Evolutionary conservation across 148 eudicot species (phyloP).

Genomic region (Rhododendron griersonianum): DNA sequence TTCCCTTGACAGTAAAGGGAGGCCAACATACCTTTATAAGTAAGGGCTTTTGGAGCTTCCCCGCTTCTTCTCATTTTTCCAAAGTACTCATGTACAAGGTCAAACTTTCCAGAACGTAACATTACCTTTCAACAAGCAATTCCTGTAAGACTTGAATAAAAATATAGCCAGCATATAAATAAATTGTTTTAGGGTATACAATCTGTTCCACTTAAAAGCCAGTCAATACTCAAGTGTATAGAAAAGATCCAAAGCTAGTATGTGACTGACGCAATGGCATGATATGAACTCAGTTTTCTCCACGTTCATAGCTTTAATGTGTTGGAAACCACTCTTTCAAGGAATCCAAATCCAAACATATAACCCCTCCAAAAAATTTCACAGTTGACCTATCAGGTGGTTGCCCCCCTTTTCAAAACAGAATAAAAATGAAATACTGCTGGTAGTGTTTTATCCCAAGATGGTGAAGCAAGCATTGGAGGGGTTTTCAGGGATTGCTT

Average conservation of each 20-base stretch:
- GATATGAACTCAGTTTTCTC: not conserved
- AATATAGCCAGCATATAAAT: slow-evolving; percentile 1
- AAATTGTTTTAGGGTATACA: not conserved
- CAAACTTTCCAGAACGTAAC: slow-evolving; percentile 73
- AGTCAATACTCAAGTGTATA: not conserved
- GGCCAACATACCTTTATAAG: slow-evolving; percentile 60
- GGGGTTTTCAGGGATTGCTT: not conserved
- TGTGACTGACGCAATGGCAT: not conserved
- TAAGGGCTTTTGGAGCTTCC: slow-evolving; percentile 74
- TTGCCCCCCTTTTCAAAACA: not conserved
- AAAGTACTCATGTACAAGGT: slow-evolving; percentile 69
- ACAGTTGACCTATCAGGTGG: not conserved
- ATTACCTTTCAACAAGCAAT: slow-evolving; percentile 62
- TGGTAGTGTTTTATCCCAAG: not conserved
- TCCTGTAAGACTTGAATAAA: slow-evolving; percentile 26
- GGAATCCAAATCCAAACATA: slow-evolving; percentile 3
- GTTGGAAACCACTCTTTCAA: not conserved
- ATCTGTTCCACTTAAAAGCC: not conserved
- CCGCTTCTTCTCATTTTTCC: slow-evolving; percentile 71
- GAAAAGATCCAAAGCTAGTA: not conserved
- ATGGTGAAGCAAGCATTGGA: not conserved
- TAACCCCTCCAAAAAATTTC: not conserved
- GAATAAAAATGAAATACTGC: not conserved
- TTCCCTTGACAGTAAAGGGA: not conserved
- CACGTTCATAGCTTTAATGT: not conserved